Evolutionary conservation across 148 eudicot genomes (phyloP).

Genomic region (Dysphania ambrosioides): DNA sequence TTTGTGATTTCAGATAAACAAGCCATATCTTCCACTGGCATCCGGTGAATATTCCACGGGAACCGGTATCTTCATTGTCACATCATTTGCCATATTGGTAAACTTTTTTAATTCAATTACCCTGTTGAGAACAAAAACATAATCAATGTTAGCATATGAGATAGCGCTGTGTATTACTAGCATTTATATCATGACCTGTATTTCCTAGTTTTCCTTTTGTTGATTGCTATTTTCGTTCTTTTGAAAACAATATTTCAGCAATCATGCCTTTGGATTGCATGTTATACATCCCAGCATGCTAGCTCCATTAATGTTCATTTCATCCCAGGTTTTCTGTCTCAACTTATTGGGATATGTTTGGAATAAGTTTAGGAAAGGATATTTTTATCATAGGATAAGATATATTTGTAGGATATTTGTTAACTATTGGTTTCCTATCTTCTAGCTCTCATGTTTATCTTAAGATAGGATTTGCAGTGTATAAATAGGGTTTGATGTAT

Average conservation of each 20-base stretch:
- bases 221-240: background rate
- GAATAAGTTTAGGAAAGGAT: no score
- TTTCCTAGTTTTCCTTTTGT: background rate
- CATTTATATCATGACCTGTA: background rate
- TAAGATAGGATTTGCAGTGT: no score
- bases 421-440: no score
- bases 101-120: background rate
- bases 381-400: no score
- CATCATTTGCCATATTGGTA: conserved; percentile 84
- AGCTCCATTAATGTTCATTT: background rate
- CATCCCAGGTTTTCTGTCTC: background rate
- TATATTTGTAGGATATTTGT: no score
- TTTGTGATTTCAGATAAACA: conserved; percentile 63
- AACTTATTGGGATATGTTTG: no score
- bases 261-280: background rate
- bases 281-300: background rate
- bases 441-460: no score
- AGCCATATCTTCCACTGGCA: conserved; percentile 96
- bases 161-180: background rate
- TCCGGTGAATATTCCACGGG: conserved; percentile 85
- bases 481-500: no score
- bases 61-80: conserved; percentile 65
- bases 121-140: background rate
- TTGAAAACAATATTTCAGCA: background rate
- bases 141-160: background rate